A percentile compares a stretch with the other conserved stretches of the same genome.
Conservation (phyloP, 306 rosid genomes). For the Gastrolobium bilobum region DNA sequence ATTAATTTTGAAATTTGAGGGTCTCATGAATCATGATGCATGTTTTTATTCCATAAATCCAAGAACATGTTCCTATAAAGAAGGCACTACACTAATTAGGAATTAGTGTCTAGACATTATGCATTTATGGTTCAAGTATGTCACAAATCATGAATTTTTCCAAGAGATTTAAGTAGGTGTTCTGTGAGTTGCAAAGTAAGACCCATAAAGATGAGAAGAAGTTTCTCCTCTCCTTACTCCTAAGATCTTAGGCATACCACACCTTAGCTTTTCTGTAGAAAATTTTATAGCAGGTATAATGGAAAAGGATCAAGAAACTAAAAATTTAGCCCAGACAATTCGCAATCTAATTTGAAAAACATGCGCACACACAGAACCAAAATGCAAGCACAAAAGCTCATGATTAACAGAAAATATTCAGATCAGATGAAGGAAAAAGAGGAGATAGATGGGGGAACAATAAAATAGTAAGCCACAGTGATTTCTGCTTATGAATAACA, state of each 20-base stretch:
- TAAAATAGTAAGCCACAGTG: constrained; percentile 30
- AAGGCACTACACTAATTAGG: not conserved
- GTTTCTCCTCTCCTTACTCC: not conserved
- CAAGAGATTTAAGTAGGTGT: constrained; percentile 5
- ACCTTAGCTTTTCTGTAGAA: not conserved
- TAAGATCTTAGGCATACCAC: constrained; percentile 21
- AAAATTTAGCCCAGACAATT: not conserved
- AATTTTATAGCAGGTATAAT: constrained; percentile 14
- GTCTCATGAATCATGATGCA: too few relatives aligned
- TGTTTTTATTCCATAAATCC: too few relatives aligned
- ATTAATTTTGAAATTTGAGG: not conserved
- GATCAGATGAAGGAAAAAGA: not conserved
- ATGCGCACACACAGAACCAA: not conserved
- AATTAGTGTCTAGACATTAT: too few relatives aligned
- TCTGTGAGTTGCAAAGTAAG: constrained; percentile 14
- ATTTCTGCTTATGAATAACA: constrained; percentile 40
- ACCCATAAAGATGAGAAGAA: not conserved
- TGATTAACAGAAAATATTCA: constrained; percentile 21
- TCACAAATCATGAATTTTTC: not conserved
- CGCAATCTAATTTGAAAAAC: not conserved
- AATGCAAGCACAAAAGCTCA: constrained; percentile 13
- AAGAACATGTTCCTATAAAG: too few relatives aligned
- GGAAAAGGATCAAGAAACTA: not conserved
- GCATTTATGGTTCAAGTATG: not conserved
- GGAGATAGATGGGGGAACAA: constrained; percentile 4